Conservation (phyloP, 768 basidiomycete genomes). For the Mycena epipterygia region DNA sequence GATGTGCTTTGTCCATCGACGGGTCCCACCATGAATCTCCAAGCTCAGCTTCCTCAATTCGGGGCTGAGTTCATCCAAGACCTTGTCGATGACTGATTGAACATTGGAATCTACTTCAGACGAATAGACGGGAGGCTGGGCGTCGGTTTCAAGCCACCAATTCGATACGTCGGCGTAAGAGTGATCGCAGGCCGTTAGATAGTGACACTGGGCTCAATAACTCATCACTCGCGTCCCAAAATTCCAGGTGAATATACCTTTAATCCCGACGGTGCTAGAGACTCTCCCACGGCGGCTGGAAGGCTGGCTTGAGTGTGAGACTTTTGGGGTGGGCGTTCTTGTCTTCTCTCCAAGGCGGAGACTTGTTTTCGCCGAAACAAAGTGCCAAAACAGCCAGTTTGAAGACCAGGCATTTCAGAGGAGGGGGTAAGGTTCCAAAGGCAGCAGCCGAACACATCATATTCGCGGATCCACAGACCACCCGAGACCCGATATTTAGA, state of each 20-base stretch:
- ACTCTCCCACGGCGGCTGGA: conserved; percentile 24
- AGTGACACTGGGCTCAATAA: conserved; percentile 12
- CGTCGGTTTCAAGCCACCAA: conserved; percentile 37
- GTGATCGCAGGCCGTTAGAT: conserved; percentile 29
- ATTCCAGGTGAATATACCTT: conserved; percentile 2
- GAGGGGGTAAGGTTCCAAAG: conserved; percentile 19
- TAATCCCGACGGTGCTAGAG: not conserved
- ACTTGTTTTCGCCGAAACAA: conserved; percentile 42
- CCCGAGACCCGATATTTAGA: conserved; percentile 21
- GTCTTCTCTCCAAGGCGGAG: conserved; percentile 11
- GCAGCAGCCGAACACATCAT: conserved; percentile 13
- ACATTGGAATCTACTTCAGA: conserved; percentile 51
- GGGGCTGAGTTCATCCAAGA: conserved; percentile 64
- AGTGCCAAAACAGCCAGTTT: conserved; percentile 53
- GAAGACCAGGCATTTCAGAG: conserved; percentile 30
- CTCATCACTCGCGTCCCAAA: not conserved
- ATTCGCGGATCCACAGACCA: conserved; percentile 21
- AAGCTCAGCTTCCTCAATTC: conserved; percentile 76
- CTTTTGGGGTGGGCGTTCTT: conserved; percentile 20
- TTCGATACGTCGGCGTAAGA: conserved; percentile 23
- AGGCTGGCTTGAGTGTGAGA: not conserved
- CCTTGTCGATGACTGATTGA: conserved; percentile 65
- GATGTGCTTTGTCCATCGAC: not conserved
- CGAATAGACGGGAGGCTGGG: conserved; percentile 59
- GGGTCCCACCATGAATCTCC: conserved; percentile 74